Conservation (phyloP, 306 rosid genomes). For the Astragalus membranaceus region DNA sequence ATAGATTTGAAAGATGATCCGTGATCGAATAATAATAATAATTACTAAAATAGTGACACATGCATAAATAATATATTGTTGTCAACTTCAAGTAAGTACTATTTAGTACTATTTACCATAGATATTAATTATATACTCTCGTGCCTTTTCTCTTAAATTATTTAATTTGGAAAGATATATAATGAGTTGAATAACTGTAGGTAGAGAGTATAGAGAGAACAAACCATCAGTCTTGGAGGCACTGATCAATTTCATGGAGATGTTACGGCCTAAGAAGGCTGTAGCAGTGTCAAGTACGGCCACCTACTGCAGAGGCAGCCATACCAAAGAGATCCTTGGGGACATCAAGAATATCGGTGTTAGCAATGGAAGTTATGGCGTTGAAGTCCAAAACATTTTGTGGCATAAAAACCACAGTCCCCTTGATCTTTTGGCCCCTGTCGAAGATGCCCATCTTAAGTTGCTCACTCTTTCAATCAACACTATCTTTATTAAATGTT, state of each 20-base stretch:
- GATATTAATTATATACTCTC: too few species aligned
- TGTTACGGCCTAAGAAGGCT: neutral
- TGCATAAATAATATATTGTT: too few species aligned
- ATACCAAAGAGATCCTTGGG: neutral
- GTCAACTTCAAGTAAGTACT: too few species aligned
- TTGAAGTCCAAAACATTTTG: conserved; percentile 10
- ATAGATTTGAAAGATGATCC: too few species aligned
- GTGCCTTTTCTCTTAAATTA: too few species aligned
- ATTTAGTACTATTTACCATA: too few species aligned
- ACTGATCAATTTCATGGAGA: neutral
- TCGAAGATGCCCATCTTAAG: too few species aligned
- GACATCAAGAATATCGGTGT: neutral
- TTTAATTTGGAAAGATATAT: too few species aligned
- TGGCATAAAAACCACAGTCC: neutral
- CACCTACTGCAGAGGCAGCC: neutral
- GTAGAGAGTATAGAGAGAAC: neutral
- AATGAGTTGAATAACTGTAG: neutral
- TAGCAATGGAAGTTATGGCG: neutral
- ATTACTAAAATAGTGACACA: neutral
- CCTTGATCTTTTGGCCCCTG: neutral
- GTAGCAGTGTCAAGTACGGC: neutral
- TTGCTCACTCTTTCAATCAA: too few species aligned
- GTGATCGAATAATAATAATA: too few species aligned
- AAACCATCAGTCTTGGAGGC: neutral
- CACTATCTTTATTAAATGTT: too few species aligned